These are phyloP conservation scores for Boletus pseudo-olivaceus DNA, from an alignment of 768 basidiomycete genomes.

Conservation along the genomic window DNA sequence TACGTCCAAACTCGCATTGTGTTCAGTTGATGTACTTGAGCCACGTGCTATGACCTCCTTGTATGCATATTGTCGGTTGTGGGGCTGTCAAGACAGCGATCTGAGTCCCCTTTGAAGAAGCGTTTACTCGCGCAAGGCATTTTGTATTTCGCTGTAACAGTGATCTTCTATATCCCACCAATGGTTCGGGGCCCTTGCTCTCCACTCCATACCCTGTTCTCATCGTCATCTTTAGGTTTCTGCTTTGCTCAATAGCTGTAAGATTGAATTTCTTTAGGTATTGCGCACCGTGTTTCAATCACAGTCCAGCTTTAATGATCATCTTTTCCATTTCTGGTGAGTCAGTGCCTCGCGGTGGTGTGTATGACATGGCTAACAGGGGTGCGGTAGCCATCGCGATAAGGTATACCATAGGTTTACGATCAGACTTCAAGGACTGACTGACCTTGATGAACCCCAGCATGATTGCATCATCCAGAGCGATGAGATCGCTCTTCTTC, in stretches of 20 bases:
- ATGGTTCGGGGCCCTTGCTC: background rate
- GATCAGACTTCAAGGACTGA: background rate
- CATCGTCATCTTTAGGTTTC: conserved; percentile 3
- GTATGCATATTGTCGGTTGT: conserved; percentile 16
- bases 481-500: conserved; percentile 5
- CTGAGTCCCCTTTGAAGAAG: conserved; percentile 12
- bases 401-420: conserved; percentile 4
- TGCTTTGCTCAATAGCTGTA: conserved; percentile 2
- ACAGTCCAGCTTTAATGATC: background rate
- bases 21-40: conserved; percentile 6
- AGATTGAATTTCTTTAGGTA: background rate
- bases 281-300: background rate
- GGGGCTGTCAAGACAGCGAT: conserved; percentile 11
- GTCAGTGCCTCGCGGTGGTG: background rate
- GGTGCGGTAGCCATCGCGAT: conserved; percentile 1
- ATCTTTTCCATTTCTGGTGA: conserved; percentile 1
- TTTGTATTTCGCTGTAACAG: conserved; percentile 11
- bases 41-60: conserved; percentile 16
- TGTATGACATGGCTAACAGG: background rate
- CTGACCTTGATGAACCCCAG: conserved; percentile 3
- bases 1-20: background rate
- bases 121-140: conserved; percentile 18
- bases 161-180: conserved; percentile 12
- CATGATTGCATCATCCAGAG: conserved; percentile 10
- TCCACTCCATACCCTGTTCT: background rate